A percentile compares a stretch with the other conserved stretches of the same genome.
Conservation (phyloP, 2,329 filamentous ascomycete genomes). For the Penicillium sp. region DNA sequence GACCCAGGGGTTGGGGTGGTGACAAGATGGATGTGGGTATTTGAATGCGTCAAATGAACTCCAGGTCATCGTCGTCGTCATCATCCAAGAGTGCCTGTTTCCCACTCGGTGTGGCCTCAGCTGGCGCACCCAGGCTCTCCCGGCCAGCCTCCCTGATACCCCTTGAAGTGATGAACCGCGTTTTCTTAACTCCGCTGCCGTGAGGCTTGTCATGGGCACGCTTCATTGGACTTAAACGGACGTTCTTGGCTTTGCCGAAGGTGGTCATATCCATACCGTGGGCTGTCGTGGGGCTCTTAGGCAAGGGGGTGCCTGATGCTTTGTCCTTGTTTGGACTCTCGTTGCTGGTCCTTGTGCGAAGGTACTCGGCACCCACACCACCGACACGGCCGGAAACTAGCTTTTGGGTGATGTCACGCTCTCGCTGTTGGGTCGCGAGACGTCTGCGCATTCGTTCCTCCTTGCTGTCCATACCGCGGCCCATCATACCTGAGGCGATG, state of each 20-base stretch:
- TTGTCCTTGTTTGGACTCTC: constrained; percentile 19
- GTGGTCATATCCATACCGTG: constrained; percentile 26
- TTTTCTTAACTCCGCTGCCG: constrained; percentile 59
- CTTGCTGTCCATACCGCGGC: constrained; percentile 43
- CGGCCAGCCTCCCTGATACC: constrained; percentile 75
- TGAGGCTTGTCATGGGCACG: constrained; percentile 37
- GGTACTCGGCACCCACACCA: constrained; percentile 47
- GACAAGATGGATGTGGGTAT: background rate
- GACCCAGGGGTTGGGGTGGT: background rate
- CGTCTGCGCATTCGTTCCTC: constrained; percentile 46
- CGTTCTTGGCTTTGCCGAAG: constrained; percentile 39
- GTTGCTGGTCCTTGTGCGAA: constrained; percentile 38
- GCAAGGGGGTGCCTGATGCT: constrained; percentile 9
- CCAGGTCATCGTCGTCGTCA: constrained; percentile 52
- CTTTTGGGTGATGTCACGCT: constrained; percentile 47
- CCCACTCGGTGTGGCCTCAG: constrained; percentile 36
- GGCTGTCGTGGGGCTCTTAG: constrained; percentile 11
- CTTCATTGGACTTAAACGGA: constrained; percentile 45
- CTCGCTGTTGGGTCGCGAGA: constrained; percentile 45
- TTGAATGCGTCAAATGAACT: constrained; percentile 42
- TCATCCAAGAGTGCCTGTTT: constrained; percentile 40
- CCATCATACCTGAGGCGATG: constrained; percentile 39
- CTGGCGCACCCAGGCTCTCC: constrained; percentile 62
- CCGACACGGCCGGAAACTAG: constrained; percentile 37
- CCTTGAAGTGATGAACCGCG: constrained; percentile 74